Base-by-base conservation (phyloP, 495 filamentous ascomycete species). In the Aspergillus conjunctus region DNA sequence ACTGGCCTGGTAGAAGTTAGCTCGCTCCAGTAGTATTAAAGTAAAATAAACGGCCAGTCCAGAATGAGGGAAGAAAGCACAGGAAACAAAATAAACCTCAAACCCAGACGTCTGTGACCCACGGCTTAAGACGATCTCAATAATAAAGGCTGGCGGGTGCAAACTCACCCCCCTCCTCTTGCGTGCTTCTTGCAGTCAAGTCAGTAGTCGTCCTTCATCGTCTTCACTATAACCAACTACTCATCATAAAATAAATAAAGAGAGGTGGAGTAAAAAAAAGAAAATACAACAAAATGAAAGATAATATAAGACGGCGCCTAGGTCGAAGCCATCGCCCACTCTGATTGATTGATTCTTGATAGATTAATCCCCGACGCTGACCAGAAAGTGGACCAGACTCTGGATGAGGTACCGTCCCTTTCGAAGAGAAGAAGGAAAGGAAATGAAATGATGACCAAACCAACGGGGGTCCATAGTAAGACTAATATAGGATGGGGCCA, bases 331-430 rank as follows among this genome's bases (percentile, higher is more conserved):
- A 46, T 21, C 44, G 9, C 20, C 10, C n/a, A 48, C 20, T 22
- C 17, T 48, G 20, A 21, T 48, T 48, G 5, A 21, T 48, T 48
- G n/a, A 21, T 21, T 8, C 12, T 41, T 41, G 20, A 41, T 15
- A 37, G 52, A 33, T 32, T 54, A 21, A 18, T 17, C 15, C 52
- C 31, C 50, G 50, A 31, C 8, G 26, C 20, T 32, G 50, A 52
- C 18, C 7, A 49, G 45, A n/a, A 7, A 32, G 50, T 52, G 50
- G 50, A 52, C 31, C 50, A 52, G 50, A 32, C 4, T 10, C 50
- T 15, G 3, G 17, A 31, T 11, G 20, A 41, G 33, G 18, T 14
- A 17, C 17, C 4, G n/a, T 20, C 7, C 10, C 7, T 26, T 26
- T 26, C 26, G 5, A 26, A 48, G 18, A 21, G 17, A 48, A 48